These are phyloP conservation scores for Salvia miltiorrhiza DNA, from an alignment of 257 asterid genomes.

Conservation along the genomic window DNA sequence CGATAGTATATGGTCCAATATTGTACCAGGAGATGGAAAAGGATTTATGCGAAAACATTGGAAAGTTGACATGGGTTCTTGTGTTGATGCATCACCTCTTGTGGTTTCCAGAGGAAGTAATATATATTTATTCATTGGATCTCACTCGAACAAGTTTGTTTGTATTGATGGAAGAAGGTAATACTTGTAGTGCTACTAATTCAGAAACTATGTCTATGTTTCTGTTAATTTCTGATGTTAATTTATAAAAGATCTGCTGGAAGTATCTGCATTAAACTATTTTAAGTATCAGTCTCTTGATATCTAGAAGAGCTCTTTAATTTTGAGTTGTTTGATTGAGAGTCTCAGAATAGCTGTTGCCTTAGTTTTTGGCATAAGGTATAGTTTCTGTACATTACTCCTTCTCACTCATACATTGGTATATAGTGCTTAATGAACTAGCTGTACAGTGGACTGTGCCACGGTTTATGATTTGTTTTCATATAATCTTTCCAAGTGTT, in stretches of 20 bases:
- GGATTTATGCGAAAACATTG: slow-evolving; percentile 54
- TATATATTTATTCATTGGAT: slow-evolving; percentile 66
- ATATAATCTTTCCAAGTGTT: background rate
- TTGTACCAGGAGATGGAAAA: slow-evolving; percentile 38
- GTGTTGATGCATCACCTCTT: slow-evolving; percentile 97
- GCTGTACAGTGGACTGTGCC: background rate
- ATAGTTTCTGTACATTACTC: background rate
- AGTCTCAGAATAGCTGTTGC: background rate
- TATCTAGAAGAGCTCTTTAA: too few relatives aligned
- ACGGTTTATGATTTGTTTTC: background rate
- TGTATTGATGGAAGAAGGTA: slow-evolving; percentile 76
- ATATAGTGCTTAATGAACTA: background rate
- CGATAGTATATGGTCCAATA: slow-evolving; percentile 33
- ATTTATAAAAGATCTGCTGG: background rate
- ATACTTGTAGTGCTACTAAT: background rate
- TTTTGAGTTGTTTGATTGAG: too few relatives aligned
- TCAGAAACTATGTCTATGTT: slow-evolving; percentile 4
- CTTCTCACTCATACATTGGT: background rate
- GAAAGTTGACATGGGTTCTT: slow-evolving; percentile 75
- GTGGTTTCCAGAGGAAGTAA: slow-evolving; percentile 57
- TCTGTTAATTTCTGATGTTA: background rate
- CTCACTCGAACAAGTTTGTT: slow-evolving; percentile 80
- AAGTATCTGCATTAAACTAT: background rate
- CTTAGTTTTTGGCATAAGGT: background rate
- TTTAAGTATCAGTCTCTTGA: background rate